Base-by-base conservation (phyloP, 2,329 filamentous ascomycete genomes). In the Zalaria sp. region DNA sequence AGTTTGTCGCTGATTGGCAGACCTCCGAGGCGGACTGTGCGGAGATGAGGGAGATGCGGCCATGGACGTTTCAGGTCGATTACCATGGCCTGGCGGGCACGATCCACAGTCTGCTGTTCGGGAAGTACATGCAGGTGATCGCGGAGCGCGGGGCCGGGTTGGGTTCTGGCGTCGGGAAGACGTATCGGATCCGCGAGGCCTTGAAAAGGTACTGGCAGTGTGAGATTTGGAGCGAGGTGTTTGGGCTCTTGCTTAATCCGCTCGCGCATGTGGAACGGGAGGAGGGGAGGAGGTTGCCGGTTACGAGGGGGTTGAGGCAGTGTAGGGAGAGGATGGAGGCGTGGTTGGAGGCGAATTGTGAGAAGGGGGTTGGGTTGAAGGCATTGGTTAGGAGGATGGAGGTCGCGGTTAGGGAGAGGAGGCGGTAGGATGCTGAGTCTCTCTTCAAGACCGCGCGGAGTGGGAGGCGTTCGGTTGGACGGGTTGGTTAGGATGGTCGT, bases 61-160 rank as follows among this genome's bases (percentile, higher is more conserved):
- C 88, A 0, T 98, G 91, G 91, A 96, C 89, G 1, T 95, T 87
- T 68, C 91, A 98, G 60, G 85, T 95, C 50, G 91, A 98, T 65
- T 93, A 96, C 54, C 85, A 93, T 60, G 91, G 91, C 8, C 72
- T 95, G 0, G 91, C 91, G 0, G 87, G 86, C 4, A 83, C 85
- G 25, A 69, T 96, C 4, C 87, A 98, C 62, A n/a, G n/a, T n/a
- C n/a, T 98, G 52, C 73, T 98, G 3, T 98, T 95, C 57, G 89
- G 91, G 6, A 87, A 84, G 56, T 96, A 96, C 63, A 91, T 98
- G 53, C 85, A 94, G 57, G 93, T 86, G 1, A 58, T 72, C 1
- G 67, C 57, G 4, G 65, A 65, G 43, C 59, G 61, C 34, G 72
- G 70, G 10, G 71, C 70, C 1, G 43, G 44, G 2, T 62, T 80